Conservation (phyloP, 192 early-diverging fungal genomes). For the Coemansia sp. region DNA sequence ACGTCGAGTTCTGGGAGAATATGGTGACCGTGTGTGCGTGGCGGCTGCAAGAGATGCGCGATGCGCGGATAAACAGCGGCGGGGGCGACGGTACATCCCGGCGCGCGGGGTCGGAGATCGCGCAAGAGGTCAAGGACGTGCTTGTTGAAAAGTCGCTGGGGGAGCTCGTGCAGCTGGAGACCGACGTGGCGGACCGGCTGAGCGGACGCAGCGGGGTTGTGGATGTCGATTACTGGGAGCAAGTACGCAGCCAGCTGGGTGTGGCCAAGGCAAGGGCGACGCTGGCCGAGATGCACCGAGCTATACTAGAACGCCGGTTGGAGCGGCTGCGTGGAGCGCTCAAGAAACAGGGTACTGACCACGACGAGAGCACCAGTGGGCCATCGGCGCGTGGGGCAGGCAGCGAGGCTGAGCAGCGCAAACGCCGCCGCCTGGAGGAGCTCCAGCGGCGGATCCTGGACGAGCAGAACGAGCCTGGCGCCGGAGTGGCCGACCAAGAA, state of each 20-base stretch:
- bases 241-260: conserved; percentile 66
- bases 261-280: conserved; percentile 79
- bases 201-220: conserved; percentile 59
- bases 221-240: conserved; percentile 97
- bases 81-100: conserved; percentile 9
- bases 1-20: conserved; percentile 81
- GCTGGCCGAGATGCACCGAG: conserved; percentile 74
- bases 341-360: conserved; percentile 23
- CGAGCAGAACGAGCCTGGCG: conserved; percentile 23
- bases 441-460: conserved; percentile 51
- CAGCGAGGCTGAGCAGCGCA: conserved; percentile 52
- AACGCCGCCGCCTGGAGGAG: conserved; percentile 49
- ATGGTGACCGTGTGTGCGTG: conserved; percentile 82
- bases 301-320: conserved; percentile 69
- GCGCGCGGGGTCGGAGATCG: conserved; percentile 11
- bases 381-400: conserved; percentile 33
- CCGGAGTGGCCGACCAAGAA: neutral
- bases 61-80: neutral
- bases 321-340: conserved; percentile 63
- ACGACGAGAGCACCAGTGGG: neutral
- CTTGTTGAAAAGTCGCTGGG: conserved; percentile 70
- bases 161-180: conserved; percentile 71
- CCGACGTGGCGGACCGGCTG: conserved; percentile 75
- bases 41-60: conserved; percentile 48
- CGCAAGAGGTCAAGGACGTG: conserved; percentile 65